Percentiles rank a stretch among this genome's conserved stretches.
Evolutionary conservation across 2,329 filamentous ascomycete species (phyloP).

Genomic region (Monosporascus sp.): DNA sequence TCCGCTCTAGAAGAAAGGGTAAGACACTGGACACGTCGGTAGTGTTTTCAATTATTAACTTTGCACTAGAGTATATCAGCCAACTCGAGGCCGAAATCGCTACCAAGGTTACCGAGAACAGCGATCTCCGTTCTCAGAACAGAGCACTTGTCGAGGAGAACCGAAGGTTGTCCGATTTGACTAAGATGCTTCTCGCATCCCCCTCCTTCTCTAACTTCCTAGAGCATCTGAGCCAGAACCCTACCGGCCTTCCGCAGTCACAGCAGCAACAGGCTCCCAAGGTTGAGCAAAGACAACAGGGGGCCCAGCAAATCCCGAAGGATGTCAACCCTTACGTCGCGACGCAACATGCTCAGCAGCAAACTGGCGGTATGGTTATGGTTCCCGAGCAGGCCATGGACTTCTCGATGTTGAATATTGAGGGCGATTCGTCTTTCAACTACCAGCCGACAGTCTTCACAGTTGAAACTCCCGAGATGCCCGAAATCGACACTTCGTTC

Average conservation of each 20-base stretch:
- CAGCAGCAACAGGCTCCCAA: constrained; percentile 32
- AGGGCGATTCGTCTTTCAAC: constrained; percentile 42
- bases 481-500: constrained; percentile 53
- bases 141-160: constrained; percentile 79
- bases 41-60: constrained; percentile 40
- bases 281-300: constrained; percentile 35
- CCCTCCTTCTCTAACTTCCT: constrained; percentile 80
- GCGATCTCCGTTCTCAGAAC: constrained; percentile 76
- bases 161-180: constrained; percentile 69
- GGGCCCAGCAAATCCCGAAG: constrained; percentile 53
- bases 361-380: constrained; percentile 76
- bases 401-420: constrained; percentile 64
- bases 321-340: constrained; percentile 59
- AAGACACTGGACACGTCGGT: constrained; percentile 31
- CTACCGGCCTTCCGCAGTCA: constrained; percentile 36
- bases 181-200: constrained; percentile 75
- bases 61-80: constrained; percentile 79
- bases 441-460: constrained; percentile 70
- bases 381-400: constrained; percentile 76
- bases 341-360: constrained; percentile 48
- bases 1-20: constrained; percentile 98
- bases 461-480: constrained; percentile 65
- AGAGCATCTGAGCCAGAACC: constrained; percentile 61
- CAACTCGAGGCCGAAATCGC: constrained; percentile 90
- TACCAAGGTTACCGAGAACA: constrained; percentile 75